A percentile compares a stretch with the other conserved stretches of the same genome.
Evolutionary conservation across 2,329 filamentous ascomycete species (phyloP).

Genomic region (Penicillium aurantiogriseum): DNA sequence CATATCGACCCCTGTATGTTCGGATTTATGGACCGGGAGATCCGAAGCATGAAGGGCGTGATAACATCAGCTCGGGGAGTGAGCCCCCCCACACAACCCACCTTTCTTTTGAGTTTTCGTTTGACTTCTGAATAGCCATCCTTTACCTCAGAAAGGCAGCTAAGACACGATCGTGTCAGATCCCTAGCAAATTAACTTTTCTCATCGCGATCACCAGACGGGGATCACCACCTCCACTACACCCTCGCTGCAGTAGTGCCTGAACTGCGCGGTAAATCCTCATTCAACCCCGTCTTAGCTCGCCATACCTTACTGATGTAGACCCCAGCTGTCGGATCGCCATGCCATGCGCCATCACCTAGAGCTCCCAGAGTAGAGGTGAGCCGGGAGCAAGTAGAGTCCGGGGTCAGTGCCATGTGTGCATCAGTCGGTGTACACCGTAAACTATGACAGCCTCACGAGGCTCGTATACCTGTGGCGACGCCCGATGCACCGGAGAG

Average conservation of each 20-base stretch:
- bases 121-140: not conserved
- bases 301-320: constrained; percentile 15
- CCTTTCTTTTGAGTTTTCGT: not conserved
- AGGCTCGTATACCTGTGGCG: constrained; percentile 5
- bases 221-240: not conserved
- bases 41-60: not conserved
- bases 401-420: constrained; percentile 21
- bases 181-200: not conserved
- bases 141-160: not conserved
- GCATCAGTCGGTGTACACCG: constrained; percentile 22
- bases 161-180: constrained; percentile 15
- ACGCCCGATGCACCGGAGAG: constrained; percentile 2
- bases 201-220: constrained; percentile 5
- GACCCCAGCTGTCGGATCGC: not conserved
- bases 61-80: not conserved
- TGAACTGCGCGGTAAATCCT: constrained; percentile 19
- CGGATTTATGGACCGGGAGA: not conserved
- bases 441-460: constrained; percentile 1
- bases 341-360: not conserved
- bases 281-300: constrained; percentile 7
- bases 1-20: not conserved
- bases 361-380: not conserved
- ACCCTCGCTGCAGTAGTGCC: constrained; percentile 9
- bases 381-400: not conserved
- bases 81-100: not conserved